A percentile compares a stretch with the other conserved stretches of the same genome.
phyloP scores from a whole-genome alignment of 441 rosid genomes.

The Sinapis alba region DNA sequence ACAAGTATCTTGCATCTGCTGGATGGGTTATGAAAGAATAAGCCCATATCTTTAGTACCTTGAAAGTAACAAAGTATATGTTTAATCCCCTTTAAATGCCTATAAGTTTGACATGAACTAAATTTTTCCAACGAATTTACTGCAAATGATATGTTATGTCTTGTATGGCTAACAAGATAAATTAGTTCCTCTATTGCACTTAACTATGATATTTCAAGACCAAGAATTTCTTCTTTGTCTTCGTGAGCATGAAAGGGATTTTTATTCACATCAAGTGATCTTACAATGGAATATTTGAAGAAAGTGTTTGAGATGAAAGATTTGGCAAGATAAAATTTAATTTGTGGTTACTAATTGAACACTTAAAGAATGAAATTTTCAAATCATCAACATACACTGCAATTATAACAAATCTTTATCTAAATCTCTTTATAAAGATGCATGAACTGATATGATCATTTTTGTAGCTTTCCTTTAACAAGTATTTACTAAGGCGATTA shows the following conservation, averaged over 20 bases:
- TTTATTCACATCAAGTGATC: not conserved
- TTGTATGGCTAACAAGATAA: no score
- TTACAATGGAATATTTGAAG: not conserved
- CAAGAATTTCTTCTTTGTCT: not conserved
- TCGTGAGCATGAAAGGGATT: not conserved
- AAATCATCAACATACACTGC: not conserved
- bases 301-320: not conserved
- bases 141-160: not conserved
- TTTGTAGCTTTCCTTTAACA: not conserved
- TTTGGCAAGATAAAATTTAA: no score
- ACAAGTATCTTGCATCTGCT: not conserved
- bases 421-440: not conserved
- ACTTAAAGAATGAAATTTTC: no score
- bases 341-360: no score
- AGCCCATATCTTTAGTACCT: not conserved
- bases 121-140: not conserved
- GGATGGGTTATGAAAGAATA: not conserved
- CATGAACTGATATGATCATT: constrained; percentile 10
- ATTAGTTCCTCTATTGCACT: no score
- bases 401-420: not conserved
- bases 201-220: no score
- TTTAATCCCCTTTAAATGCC: not conserved
- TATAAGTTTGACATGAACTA: not conserved
- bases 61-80: not conserved
- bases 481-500: not conserved